Evolutionary conservation across 306 rosid genomes (phyloP), one percentile per base, ranked within the genome.

Genomic region (Arachis stenosperma): DNA sequence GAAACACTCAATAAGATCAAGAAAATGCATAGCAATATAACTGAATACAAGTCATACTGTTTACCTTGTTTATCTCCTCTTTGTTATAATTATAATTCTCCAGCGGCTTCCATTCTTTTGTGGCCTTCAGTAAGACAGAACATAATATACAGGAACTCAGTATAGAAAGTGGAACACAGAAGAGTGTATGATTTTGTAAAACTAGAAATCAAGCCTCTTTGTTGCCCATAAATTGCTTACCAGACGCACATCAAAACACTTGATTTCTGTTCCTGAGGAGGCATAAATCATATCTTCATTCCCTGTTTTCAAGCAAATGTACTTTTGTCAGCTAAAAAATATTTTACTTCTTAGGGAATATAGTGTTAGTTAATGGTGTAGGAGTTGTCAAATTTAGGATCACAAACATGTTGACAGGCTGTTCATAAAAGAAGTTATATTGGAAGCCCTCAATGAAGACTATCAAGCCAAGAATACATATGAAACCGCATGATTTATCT

Each of bases 61-160:
- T 70, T 79, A 89, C 96, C 98, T 90, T 93, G 86, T 90, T 93
- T 87, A 93, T 90, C 90, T 90, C 98, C 74, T 93, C 98, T 72
- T 89, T 86, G 78, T 93, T 93, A 63, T 88, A 90, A 67, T 74
- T 83, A 76, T 80, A 93, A 72, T 55, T 86, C 84, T 88, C 92
- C 84, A 89, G 53, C 10, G 84, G 90, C 85, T 86, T 85, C 85
- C 86, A 87, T 44, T 90, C 67, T 62, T 79, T 9, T 17, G 84
- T 0, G 42, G 89, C 87, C 98, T 93, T 69, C 84, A 69, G 71
- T 83, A 69, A 69, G 75, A 79, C 41, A 67, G 60, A 79, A 81
- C 50, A 80, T n/a, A 68, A 75, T 51, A 73, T 66, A 36, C 9
- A 70, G 5, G 61, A 41, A 29, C 76, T 84, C 54, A 81, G 72